Evolutionary conservation across 352 stramenopile genomes (phyloP).

Genomic region (Phytophthora tentaculata): DNA sequence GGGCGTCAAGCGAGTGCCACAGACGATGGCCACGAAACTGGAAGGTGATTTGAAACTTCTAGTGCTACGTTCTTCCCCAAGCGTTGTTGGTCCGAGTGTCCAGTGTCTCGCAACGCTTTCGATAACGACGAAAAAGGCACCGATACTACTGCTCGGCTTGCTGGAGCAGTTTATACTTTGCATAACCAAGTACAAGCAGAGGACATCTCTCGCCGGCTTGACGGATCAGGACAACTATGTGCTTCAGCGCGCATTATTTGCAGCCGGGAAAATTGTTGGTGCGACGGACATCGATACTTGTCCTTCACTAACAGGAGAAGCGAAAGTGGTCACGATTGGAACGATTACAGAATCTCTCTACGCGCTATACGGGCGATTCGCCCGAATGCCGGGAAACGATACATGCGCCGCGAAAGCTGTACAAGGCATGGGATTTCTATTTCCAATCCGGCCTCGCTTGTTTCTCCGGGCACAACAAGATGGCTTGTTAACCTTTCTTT

Average conservation of each 20-base stretch:
- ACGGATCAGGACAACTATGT: slow-evolving; percentile 46
- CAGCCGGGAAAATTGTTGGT: slow-evolving; percentile 68
- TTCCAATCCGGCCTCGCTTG: slow-evolving; percentile 65
- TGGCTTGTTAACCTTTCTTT: slow-evolving; percentile 55
- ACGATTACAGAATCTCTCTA: slow-evolving; percentile 70
- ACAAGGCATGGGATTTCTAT: slow-evolving; percentile 85
- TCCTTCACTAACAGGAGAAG: slow-evolving; percentile 30
- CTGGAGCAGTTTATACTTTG: slow-evolving; percentile 72
- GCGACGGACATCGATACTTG: slow-evolving; percentile 70
- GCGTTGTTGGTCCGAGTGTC: slow-evolving; percentile 81
- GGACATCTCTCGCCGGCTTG: slow-evolving; percentile 43
- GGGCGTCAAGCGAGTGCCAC: slow-evolving; percentile 54
- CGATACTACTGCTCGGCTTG: slow-evolving; percentile 60
- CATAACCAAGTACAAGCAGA: slow-evolving; percentile 54
- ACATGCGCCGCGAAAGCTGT: slow-evolving; percentile 74
- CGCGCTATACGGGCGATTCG: slow-evolving; percentile 56
- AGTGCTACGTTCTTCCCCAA: slow-evolving; percentile 73
- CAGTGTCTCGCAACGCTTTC: slow-evolving; percentile 74
- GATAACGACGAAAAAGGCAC: slow-evolving; percentile 44
- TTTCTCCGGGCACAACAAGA: slow-evolving; percentile 82
- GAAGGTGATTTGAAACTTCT: slow-evolving; percentile 72
- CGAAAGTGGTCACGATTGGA: slow-evolving; percentile 51
- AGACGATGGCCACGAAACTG: slow-evolving; percentile 49
- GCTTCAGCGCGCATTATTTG: slow-evolving; percentile 81
- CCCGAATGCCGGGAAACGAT: slow-evolving; percentile 50